Conservation (phyloP, 1,139 yeast genomes). For the Wickerhamiella pararugosa region DNA sequence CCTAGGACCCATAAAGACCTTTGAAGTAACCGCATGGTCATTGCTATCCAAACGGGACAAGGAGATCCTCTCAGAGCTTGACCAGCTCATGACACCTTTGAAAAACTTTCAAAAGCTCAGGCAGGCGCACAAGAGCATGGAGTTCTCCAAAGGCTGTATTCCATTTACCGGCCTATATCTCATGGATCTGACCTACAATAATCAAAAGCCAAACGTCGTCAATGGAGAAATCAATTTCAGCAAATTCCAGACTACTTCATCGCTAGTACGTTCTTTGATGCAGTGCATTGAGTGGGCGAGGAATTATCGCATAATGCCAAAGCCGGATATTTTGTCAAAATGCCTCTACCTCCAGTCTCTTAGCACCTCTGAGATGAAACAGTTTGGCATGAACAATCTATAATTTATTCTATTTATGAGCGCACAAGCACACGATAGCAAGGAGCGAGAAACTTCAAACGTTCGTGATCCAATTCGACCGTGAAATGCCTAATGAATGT, state of each 20-base stretch:
- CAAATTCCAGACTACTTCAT: conserved; percentile 62
- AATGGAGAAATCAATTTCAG: conserved; percentile 48
- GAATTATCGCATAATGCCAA: conserved; percentile 35
- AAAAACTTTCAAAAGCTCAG: conserved; percentile 56
- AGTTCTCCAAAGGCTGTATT: conserved; percentile 58
- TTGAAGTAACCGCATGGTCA: conserved; percentile 67
- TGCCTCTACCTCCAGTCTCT: conserved; percentile 70
- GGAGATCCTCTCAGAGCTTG: conserved; percentile 28
- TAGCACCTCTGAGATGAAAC: conserved; percentile 60
- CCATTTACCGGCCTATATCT: conserved; percentile 82
- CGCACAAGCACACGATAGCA: too few species aligned
- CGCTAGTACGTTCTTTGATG: conserved; percentile 61
- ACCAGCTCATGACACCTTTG: conserved; percentile 40
- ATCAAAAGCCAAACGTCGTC: conserved; percentile 35
- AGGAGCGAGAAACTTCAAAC: too few species aligned
- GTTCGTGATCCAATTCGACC: too few species aligned
- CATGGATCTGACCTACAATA: conserved; percentile 68
- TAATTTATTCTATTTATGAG: neutral
- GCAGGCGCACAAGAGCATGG: conserved; percentile 41
- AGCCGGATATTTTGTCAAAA: conserved; percentile 57
- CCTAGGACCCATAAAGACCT: conserved; percentile 31
- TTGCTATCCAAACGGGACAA: conserved; percentile 35
- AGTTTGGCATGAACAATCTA: neutral
- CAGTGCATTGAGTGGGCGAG: conserved; percentile 79
- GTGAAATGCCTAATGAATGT: too few species aligned